Percentiles rank a stretch among this genome's conserved stretches.
These are phyloP conservation scores for Phytophthora citricola DNA, from an alignment of 352 stramenopile species.

Conservation along the genomic window DNA sequence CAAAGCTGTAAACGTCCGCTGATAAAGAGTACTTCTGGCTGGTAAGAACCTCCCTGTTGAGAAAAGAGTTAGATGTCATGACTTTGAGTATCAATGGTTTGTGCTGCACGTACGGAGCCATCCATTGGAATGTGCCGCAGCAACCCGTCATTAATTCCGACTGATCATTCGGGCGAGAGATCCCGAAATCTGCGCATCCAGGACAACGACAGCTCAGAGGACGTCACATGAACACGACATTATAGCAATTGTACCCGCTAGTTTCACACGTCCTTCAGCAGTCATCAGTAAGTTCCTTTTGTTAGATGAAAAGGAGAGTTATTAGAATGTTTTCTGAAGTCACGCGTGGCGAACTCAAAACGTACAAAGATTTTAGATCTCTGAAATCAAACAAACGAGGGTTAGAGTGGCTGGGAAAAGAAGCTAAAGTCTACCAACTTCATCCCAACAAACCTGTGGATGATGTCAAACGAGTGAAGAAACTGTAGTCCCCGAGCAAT, in stretches of 20 bases:
- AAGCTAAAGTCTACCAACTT: not conserved
- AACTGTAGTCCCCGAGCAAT: slow-evolving; percentile 76
- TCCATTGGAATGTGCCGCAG: slow-evolving; percentile 85
- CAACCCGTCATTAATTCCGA: slow-evolving; percentile 74
- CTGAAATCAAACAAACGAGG: slow-evolving; percentile 25
- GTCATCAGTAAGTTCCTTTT: slow-evolving; percentile 79
- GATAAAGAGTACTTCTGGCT: slow-evolving; percentile 71
- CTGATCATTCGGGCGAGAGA: slow-evolving; percentile 64
- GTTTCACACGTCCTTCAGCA: slow-evolving; percentile 71
- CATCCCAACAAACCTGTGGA: slow-evolving; percentile 56
- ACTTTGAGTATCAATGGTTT: not conserved
- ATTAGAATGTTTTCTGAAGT: not conserved
- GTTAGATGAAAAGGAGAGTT: too few relatives aligned
- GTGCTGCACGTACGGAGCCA: slow-evolving; percentile 67
- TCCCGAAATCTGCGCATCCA: slow-evolving; percentile 66
- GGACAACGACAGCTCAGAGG: not conserved
- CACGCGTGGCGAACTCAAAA: slow-evolving; percentile 5
- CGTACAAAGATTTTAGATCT: slow-evolving; percentile 84
- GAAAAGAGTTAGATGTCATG: not conserved
- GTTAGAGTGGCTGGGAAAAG: not conserved
- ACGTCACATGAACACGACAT: not conserved
- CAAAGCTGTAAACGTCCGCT: slow-evolving; percentile 85
- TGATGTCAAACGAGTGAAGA: slow-evolving; percentile 83
- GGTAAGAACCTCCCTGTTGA: slow-evolving; percentile 69
- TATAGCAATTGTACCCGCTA: slow-evolving; percentile 48